Conservation (phyloP, 768 basidiomycete species). For the Lactarius pseudohatsudake region DNA sequence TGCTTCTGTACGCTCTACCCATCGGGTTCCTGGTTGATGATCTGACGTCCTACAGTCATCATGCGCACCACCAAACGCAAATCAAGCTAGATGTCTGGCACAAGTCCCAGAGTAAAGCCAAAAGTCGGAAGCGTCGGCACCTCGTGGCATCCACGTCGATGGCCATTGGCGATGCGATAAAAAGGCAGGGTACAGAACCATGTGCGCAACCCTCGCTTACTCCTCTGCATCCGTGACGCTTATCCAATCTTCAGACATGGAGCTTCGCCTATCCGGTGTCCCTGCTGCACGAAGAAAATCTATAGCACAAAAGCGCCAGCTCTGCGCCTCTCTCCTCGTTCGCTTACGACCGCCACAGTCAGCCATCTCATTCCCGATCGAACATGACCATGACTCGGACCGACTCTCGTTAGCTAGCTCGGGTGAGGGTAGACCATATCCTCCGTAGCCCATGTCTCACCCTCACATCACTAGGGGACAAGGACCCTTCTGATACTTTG, state of each 20-base stretch:
- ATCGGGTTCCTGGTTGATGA: neutral
- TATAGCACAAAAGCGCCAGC: constrained; percentile 20
- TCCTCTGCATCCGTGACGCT: neutral
- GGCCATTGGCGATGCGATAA: constrained; percentile 53
- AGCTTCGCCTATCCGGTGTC: constrained; percentile 23
- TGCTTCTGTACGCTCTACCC: constrained; percentile 50
- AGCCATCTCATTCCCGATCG: neutral
- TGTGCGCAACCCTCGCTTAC: constrained; percentile 39
- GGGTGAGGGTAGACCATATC: neutral
- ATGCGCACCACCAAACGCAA: constrained; percentile 40
- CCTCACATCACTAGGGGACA: neutral
- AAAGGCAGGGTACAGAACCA: constrained; percentile 46
- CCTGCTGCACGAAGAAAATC: constrained; percentile 22
- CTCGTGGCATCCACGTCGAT: constrained; percentile 54
- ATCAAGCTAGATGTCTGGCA: constrained; percentile 60
- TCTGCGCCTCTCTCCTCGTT: constrained; percentile 23
- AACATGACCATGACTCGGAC: constrained; percentile 11
- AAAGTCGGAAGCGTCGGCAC: constrained; percentile 55
- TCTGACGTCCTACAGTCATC: constrained; percentile 37
- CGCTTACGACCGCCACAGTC: constrained; percentile 24
- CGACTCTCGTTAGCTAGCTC: constrained; percentile 14
- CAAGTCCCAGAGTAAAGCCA: constrained; percentile 54
- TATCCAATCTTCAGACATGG: constrained; percentile 14
- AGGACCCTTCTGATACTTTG: constrained; percentile 26
- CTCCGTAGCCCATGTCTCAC: neutral